Conservation (phyloP, 2,329 filamentous ascomycete genomes). For the Moelleriella libera region DNA sequence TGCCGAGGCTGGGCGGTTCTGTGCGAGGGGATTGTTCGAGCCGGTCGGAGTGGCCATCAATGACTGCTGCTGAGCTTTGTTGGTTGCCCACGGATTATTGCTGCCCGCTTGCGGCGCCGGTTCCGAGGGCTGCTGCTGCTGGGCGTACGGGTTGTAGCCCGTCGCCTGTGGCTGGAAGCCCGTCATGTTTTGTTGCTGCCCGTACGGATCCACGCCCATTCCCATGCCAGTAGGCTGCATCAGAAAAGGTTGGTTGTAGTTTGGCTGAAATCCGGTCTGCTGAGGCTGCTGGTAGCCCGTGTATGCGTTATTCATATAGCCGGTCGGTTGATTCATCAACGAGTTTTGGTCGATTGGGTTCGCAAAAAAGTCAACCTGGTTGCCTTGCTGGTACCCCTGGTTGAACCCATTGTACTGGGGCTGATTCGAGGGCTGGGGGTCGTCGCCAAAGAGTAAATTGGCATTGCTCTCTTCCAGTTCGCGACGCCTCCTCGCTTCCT, state of each 20-base stretch:
- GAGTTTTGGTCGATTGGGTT: constrained; percentile 74
- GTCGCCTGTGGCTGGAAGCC: constrained; percentile 36
- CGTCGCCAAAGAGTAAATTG: constrained; percentile 78
- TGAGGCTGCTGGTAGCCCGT: constrained; percentile 34
- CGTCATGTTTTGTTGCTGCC: constrained; percentile 29
- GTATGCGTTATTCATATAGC: constrained; percentile 46
- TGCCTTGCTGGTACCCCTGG: constrained; percentile 94
- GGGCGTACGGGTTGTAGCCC: constrained; percentile 39
- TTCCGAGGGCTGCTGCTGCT: constrained; percentile 28
- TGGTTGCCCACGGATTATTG: constrained; percentile 86
- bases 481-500: constrained; percentile 77
- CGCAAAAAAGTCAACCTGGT: constrained; percentile 91
- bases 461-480: constrained; percentile 82
- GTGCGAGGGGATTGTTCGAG: constrained; percentile 94
- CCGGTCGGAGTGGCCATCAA: constrained; percentile 78
- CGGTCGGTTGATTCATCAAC: constrained; percentile 66
- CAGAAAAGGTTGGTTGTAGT: constrained; percentile 52
- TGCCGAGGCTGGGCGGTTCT: constrained; percentile 46
- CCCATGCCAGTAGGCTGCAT: constrained; percentile 46
- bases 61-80: constrained; percentile 38
- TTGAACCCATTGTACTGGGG: constrained; percentile 82
- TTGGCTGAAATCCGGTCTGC: constrained; percentile 40
- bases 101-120: constrained; percentile 59
- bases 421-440: constrained; percentile 38
- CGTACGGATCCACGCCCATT: constrained; percentile 58